These are phyloP conservation scores for Xylaria sp. DNA, from an alignment of 2,329 filamentous ascomycete species.

Conservation along the genomic window DNA sequence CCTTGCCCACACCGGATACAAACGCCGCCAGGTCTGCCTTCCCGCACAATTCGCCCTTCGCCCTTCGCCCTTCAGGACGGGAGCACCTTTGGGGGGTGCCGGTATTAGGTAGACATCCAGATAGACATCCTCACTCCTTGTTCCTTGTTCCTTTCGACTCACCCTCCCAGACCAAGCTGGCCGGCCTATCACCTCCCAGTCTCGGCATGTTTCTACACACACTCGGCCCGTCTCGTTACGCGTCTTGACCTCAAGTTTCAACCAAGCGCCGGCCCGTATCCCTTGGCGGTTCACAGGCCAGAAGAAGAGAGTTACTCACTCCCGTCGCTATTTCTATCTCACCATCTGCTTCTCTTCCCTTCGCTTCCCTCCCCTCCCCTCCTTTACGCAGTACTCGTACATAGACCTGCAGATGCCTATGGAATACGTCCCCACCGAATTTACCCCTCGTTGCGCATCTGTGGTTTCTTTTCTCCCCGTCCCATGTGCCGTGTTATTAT, in stretches of 20 bases:
- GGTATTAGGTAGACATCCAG: constrained; percentile 1
- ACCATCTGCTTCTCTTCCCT: neutral
- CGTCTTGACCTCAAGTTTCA: constrained; percentile 14
- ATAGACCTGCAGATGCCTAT: constrained; percentile 13
- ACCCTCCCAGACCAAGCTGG: constrained; percentile 14
- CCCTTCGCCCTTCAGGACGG: neutral
- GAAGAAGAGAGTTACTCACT: neutral
- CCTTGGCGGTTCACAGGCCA: neutral
- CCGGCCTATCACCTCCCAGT: constrained; percentile 17
- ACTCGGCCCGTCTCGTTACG: constrained; percentile 22
- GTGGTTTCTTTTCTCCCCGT: neutral
- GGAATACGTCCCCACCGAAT: constrained; percentile 10
- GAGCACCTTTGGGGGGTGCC: neutral
- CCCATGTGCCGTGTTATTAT: neutral
- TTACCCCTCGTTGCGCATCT: constrained; percentile 13
- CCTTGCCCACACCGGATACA: constrained; percentile 4
- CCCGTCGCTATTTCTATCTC: neutral
- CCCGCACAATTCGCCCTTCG: neutral
- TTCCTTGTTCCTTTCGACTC: constrained; percentile 2
- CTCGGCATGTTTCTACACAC: constrained; percentile 13
- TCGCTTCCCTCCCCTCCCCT: constrained; percentile 10
- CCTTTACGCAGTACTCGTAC: constrained; percentile 12
- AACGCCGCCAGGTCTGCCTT: neutral
- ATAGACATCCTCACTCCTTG: neutral
- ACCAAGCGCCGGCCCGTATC: constrained; percentile 18